Conservation (phyloP, 257 asterid genomes). For the Hygrophila difformis region DNA sequence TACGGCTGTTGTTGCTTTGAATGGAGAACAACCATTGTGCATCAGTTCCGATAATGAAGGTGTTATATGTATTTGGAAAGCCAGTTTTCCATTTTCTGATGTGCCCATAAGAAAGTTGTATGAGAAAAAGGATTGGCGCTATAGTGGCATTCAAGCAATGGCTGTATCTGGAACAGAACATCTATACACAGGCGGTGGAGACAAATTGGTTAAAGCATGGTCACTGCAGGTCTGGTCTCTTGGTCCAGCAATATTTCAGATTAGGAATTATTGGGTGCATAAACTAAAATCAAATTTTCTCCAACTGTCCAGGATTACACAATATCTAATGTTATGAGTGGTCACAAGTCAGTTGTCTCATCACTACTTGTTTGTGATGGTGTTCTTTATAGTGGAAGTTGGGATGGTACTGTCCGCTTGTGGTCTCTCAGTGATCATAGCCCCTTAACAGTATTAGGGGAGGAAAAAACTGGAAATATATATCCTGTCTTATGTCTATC, state of each 20-base stretch:
- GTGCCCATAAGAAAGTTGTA: slow-evolving; percentile 42
- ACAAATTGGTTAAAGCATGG: slow-evolving; percentile 85
- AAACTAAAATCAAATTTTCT: slow-evolving; percentile 13
- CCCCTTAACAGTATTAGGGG: slow-evolving; percentile 65
- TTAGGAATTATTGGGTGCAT: slow-evolving; percentile 4
- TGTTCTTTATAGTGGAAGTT: slow-evolving; percentile 89
- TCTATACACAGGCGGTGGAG: slow-evolving; percentile 89
- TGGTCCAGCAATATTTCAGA: slow-evolving; percentile 1
- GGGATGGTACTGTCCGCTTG: slow-evolving; percentile 89
- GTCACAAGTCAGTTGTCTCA: slow-evolving; percentile 81
- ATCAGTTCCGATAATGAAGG: slow-evolving; percentile 83
- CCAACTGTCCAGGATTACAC: slow-evolving; percentile 48
- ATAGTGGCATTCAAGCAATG: slow-evolving; percentile 91
- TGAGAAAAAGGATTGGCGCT: slow-evolving; percentile 94
- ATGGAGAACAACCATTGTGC: slow-evolving; percentile 65
- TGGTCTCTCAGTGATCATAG: slow-evolving; percentile 87
- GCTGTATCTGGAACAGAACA: slow-evolving; percentile 51
- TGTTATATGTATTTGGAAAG: slow-evolving; percentile 75
- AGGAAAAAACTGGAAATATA: slow-evolving; percentile 34
- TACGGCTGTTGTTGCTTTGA: slow-evolving; percentile 54
- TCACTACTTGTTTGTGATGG: slow-evolving; percentile 46
- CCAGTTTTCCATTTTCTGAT: slow-evolving; percentile 42
- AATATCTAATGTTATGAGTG: slow-evolving; percentile 54
- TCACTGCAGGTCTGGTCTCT: slow-evolving; percentile 52
- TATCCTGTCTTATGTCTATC: slow-evolving; percentile 56